phyloP scores from a whole-genome alignment of 352 stramenopile species.

The Phytophthora pistaciae region DNA sequence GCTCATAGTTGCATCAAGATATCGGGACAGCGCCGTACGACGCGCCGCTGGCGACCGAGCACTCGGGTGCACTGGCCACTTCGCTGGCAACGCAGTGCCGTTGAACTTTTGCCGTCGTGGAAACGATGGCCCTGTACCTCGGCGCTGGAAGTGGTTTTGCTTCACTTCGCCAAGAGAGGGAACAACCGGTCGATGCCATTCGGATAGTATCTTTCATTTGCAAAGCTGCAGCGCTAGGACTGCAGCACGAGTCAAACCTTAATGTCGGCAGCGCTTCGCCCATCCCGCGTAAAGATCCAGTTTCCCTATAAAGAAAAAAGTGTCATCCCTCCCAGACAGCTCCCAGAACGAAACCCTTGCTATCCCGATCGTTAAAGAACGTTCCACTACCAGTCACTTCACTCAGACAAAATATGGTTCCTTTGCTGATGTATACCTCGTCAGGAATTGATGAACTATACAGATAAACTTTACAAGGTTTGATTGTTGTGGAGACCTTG shows the following conservation, averaged over 20 bases:
- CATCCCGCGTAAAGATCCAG: slow-evolving; percentile 11
- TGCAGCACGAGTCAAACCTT: background rate
- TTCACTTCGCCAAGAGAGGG: background rate
- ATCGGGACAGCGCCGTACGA: slow-evolving; percentile 39
- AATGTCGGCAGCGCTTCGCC: background rate
- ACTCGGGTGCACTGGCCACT: slow-evolving; percentile 14
- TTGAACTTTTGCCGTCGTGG: background rate
- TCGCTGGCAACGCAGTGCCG: background rate
- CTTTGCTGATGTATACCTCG: background rate
- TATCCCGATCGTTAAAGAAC: background rate
- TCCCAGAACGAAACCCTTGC: background rate
- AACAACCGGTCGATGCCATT: background rate
- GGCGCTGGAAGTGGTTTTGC: background rate
- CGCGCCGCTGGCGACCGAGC: slow-evolving; percentile 7
- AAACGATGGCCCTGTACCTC: background rate
- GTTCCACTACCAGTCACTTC: too few relatives aligned
- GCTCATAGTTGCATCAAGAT: slow-evolving; percentile 24
- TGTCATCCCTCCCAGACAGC: slow-evolving; percentile 7
- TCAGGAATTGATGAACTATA: background rate
- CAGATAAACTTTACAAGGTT: background rate
- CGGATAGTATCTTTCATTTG: too few relatives aligned
- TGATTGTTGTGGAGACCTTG: background rate
- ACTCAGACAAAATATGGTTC: background rate
- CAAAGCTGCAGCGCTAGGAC: background rate
- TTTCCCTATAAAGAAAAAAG: background rate